Conservation (phyloP, 164 flowering plant genomes). For the Vitis vinifera region DNA sequence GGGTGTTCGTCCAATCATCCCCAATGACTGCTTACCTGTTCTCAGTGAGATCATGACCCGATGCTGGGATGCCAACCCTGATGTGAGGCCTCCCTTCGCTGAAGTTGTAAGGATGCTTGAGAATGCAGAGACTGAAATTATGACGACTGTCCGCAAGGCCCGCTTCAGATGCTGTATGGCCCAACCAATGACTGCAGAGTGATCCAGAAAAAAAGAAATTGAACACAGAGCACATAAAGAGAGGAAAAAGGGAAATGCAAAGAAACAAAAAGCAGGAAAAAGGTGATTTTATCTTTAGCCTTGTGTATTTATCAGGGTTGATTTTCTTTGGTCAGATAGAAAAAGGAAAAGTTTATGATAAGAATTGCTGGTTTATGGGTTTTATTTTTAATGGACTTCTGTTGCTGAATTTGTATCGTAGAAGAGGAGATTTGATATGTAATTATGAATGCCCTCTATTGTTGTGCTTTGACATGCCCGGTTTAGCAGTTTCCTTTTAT, state of each 20-base stretch:
- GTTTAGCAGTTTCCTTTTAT: not conserved
- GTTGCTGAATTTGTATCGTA: conserved; percentile 1
- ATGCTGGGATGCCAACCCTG: conserved; percentile 92
- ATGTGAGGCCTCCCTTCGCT: conserved; percentile 74
- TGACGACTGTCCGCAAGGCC: conserved; percentile 85
- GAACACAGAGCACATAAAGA: not conserved
- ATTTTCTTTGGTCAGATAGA: conserved; percentile 4
- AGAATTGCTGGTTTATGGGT: not conserved
- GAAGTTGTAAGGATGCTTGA: conserved; percentile 88
- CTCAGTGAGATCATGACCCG: conserved; percentile 84
- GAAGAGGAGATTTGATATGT: conserved; percentile 1
- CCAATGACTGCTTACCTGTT: conserved; percentile 72
- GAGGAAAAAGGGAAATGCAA: not conserved
- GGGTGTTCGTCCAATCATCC: conserved; percentile 70
- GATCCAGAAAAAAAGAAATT: conserved; percentile 17
- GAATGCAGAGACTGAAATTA: conserved; percentile 69
- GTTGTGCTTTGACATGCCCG: not conserved
- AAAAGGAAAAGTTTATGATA: not conserved
- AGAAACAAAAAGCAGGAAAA: not conserved
- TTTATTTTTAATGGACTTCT: not conserved
- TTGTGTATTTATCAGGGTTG: conserved; percentile 19
- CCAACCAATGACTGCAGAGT: conserved; percentile 79
- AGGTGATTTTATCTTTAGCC: conserved; percentile 3
- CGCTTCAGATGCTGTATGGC: conserved; percentile 82
- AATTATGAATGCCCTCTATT: not conserved